These are phyloP conservation scores for Aureobasidium lini DNA, from an alignment of 2,329 filamentous ascomycete species.

Conservation along the genomic window DNA sequence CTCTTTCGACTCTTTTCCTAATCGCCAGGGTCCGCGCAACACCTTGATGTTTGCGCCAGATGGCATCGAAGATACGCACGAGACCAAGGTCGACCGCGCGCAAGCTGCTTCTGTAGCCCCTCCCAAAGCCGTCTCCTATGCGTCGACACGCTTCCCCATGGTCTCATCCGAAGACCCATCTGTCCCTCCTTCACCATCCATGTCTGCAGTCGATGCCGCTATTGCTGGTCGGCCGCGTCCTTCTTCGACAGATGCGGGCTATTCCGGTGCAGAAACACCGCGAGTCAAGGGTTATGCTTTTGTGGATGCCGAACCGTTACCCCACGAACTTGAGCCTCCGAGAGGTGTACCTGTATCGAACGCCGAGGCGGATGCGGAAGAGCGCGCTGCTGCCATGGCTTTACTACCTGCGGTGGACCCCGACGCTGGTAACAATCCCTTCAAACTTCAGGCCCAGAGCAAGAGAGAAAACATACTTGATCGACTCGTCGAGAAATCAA, in stretches of 20 bases:
- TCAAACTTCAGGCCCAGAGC: conserved; percentile 67
- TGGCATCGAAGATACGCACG: conserved; percentile 47
- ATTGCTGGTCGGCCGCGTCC: conserved; percentile 64
- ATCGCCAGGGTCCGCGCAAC: conserved; percentile 58
- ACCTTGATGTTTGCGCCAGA: conserved; percentile 78
- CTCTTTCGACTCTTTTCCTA: conserved; percentile 66
- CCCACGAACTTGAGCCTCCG: conserved; percentile 51
- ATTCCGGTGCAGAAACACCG: conserved; percentile 68
- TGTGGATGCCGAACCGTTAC: conserved; percentile 68
- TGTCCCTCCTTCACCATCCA: conserved; percentile 67
- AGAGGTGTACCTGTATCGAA: conserved; percentile 33
- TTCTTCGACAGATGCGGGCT: conserved; percentile 36
- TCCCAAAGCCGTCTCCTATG: conserved; percentile 70
- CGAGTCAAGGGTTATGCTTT: conserved; percentile 90
- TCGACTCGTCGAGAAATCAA: conserved; percentile 75
- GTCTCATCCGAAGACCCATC: conserved; percentile 22
- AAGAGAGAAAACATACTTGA: conserved; percentile 75
- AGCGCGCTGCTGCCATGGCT: conserved; percentile 31
- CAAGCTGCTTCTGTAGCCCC: conserved; percentile 65
- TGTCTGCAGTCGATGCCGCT: conserved; percentile 77
- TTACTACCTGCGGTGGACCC: conserved; percentile 40
- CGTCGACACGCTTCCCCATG: conserved; percentile 69
- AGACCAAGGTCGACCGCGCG: conserved; percentile 59
- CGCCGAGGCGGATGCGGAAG: conserved; percentile 26
- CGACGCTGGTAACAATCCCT: conserved; percentile 61